Conservation (phyloP, 73 alveolate genomes). For the Paraurostyla sp. region DNA sequence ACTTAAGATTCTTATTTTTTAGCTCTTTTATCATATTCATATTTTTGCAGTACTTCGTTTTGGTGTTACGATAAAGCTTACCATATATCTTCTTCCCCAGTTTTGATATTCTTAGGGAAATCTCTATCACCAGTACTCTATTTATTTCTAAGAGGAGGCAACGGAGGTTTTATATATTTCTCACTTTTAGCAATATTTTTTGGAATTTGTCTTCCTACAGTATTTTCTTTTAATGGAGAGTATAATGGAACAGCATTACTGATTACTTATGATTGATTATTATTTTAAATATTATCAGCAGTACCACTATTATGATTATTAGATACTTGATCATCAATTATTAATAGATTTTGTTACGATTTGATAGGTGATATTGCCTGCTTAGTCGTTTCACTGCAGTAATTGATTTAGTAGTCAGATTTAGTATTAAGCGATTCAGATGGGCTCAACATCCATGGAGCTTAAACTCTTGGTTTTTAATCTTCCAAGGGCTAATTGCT, state of each 20-base stretch:
- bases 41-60: background rate
- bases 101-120: slow-evolving; percentile 13
- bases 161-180: slow-evolving; percentile 3
- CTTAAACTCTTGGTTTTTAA: background rate
- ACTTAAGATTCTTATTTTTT: background rate
- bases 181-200: background rate
- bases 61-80: slow-evolving; percentile 13
- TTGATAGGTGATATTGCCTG: background rate
- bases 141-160: slow-evolving; percentile 29
- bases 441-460: background rate
- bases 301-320: background rate
- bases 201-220: slow-evolving; percentile 7
- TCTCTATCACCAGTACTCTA: background rate
- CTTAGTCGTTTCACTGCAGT: background rate
- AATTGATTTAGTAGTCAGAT: background rate
- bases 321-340: too few relatives aligned
- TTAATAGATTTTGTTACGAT: background rate
- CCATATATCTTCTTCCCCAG: slow-evolving; percentile 45
- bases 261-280: background rate
- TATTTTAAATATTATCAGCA: background rate
- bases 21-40: background rate
- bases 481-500: too few relatives aligned
- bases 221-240: background rate
- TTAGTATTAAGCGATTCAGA: background rate
- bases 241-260: background rate